Evolutionary conservation across 129 eudicot genomes (phyloP).

Genomic region (Helichrysum umbraculigerum): DNA sequence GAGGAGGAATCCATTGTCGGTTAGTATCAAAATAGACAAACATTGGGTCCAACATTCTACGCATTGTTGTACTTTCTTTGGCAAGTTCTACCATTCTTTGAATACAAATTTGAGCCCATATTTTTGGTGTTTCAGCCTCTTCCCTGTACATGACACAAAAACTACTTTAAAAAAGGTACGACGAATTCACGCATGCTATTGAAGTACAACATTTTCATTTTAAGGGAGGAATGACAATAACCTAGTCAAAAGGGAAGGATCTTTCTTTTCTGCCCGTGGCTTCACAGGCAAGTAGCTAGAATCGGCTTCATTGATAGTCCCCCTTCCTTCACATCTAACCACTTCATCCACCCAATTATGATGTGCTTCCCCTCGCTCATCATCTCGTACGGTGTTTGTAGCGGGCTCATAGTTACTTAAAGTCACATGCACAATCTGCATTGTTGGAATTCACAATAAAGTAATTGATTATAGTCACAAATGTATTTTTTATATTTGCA

Average conservation of each 20-base stretch:
- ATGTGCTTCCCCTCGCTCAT: slow-evolving; percentile 67
- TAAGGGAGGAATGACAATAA: slow-evolving; percentile 16
- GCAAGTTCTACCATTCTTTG: slow-evolving; percentile 90
- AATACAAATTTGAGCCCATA: slow-evolving; percentile 93
- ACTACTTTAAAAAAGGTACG: background rate
- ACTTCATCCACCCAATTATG: slow-evolving; percentile 99
- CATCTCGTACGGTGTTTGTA: slow-evolving; percentile 43
- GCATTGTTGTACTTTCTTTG: slow-evolving; percentile 88
- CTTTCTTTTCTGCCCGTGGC: slow-evolving; percentile 71
- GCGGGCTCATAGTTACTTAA: slow-evolving; percentile 64
- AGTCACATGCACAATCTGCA: slow-evolving; percentile 71
- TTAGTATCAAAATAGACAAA: slow-evolving; percentile 72
- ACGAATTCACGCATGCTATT: background rate
- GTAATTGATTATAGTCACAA: background rate
- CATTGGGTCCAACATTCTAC: slow-evolving; percentile 83
- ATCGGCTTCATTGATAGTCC: slow-evolving; percentile 47
- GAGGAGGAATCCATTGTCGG: slow-evolving; percentile 65
- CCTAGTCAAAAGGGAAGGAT: slow-evolving; percentile 75
- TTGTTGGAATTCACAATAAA: background rate
- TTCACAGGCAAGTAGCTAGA: slow-evolving; percentile 45
- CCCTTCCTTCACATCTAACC: slow-evolving; percentile 75
- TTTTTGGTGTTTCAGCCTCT: slow-evolving; percentile 78
- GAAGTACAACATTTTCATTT: background rate
- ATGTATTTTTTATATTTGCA: background rate
- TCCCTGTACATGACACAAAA: slow-evolving; percentile 50